Percentiles rank a stretch among this genome's conserved stretches.
phyloP scores from a whole-genome alignment of 176 grass and related monocot genomes.

The Tillandsia leiboldiana region DNA sequence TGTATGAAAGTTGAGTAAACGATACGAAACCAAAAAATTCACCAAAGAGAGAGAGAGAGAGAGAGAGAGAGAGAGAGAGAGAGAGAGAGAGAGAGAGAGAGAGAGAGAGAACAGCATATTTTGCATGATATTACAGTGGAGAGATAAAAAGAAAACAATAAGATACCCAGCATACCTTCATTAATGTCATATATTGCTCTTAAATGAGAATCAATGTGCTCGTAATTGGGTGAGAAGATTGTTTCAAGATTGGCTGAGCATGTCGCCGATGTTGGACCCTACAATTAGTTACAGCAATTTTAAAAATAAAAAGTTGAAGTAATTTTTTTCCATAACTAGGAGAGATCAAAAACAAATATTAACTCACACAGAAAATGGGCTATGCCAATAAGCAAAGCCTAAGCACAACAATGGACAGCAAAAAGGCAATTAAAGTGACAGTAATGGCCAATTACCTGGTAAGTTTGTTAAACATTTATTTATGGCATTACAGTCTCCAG shows the following conservation, averaged over 20 bases:
- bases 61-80: background rate
- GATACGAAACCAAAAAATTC: background rate
- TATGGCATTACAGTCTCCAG: too few relatives aligned
- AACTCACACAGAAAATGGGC: background rate
- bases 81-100: background rate
- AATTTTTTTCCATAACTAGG: background rate
- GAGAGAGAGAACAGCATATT: background rate
- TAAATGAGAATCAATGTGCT: slow-evolving; percentile 52
- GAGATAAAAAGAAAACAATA: background rate
- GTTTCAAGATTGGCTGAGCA: slow-evolving; percentile 45
- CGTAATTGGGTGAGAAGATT: slow-evolving; percentile 50
- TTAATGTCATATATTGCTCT: slow-evolving; percentile 36
- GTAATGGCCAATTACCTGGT: too few relatives aligned
- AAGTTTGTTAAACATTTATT: too few relatives aligned
- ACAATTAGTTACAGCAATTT: background rate
- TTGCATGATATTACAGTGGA: background rate
- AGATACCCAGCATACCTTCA: slow-evolving; percentile 34
- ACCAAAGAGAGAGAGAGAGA: background rate
- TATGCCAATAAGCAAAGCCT: background rate
- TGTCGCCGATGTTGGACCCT: slow-evolving; percentile 57
- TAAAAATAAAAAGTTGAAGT: slow-evolving; percentile 1
- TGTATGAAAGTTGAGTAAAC: background rate
- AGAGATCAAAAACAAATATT: slow-evolving; percentile 7
- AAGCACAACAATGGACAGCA: background rate
- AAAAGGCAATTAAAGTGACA: background rate